Evolutionary conservation across 805 yeast species (phyloP).

Genomic region (Komagataella populi): DNA sequence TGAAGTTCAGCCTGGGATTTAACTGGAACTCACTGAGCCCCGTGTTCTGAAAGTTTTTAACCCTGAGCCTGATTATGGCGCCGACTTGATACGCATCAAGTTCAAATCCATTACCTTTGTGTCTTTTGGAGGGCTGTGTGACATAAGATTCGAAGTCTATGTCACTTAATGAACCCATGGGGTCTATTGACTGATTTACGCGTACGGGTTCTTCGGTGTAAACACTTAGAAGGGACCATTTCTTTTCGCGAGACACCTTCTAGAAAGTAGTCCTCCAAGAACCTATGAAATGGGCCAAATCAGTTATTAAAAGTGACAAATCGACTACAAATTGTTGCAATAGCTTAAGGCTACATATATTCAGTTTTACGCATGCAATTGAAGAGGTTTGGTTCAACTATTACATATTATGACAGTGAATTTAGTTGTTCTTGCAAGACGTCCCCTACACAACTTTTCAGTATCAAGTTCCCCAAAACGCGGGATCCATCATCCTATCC

Average conservation of each 20-base stretch:
- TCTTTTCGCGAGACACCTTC: not conserved
- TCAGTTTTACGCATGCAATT: too few species aligned
- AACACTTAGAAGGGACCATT: not conserved
- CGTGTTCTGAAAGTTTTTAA: slow-evolving; percentile 59
- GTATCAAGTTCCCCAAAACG: not conserved
- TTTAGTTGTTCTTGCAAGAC: not conserved
- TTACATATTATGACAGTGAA: not conserved
- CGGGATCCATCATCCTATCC: not conserved
- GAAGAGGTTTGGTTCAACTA: too few species aligned
- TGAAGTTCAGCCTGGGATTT: slow-evolving; percentile 78
- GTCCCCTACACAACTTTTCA: not conserved
- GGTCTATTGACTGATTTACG: not conserved
- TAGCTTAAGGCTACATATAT: too few species aligned
- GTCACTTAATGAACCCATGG: not conserved
- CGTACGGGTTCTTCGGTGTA: not conserved
- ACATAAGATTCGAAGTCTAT: slow-evolving; percentile 4
- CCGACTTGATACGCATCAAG: slow-evolving; percentile 26
- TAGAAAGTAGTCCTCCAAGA: too few species aligned
- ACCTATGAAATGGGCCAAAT: too few species aligned
- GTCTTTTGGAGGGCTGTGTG: slow-evolving; percentile 8
- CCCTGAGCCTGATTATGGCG: slow-evolving; percentile 32
- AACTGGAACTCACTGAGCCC: slow-evolving; percentile 55
- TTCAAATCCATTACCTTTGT: slow-evolving; percentile 7
- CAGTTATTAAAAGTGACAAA: too few species aligned
- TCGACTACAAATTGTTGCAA: too few species aligned